Percentiles rank a stretch among this genome's conserved stretches.
Evolutionary conservation across 148 eudicot species (phyloP).

Genomic region (Oxyria digyna): DNA sequence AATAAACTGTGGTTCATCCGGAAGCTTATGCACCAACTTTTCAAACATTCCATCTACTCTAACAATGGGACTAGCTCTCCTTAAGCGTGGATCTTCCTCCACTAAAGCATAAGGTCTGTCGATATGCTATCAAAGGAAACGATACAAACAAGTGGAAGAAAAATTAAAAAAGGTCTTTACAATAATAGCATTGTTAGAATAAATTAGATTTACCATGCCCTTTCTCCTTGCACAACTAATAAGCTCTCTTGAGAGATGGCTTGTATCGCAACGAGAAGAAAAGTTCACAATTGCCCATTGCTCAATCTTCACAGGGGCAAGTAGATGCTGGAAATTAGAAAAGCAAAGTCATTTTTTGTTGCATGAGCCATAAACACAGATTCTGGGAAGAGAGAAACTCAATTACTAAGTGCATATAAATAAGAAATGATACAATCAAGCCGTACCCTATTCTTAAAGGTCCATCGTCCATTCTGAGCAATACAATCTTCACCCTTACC

Average conservation of each 20-base stretch:
- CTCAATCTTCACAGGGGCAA: slow-evolving; percentile 42
- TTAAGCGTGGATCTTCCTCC: slow-evolving; percentile 57
- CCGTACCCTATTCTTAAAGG: slow-evolving; percentile 59
- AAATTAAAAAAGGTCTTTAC: slow-evolving; percentile 1
- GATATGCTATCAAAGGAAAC: slow-evolving; percentile 31
- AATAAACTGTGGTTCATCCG: slow-evolving; percentile 70
- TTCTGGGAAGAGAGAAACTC: not conserved
- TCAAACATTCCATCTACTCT: slow-evolving; percentile 84
- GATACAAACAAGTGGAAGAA: slow-evolving; percentile 7
- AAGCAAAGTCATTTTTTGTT: slow-evolving; percentile 6
- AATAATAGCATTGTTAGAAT: not conserved
- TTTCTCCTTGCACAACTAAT: slow-evolving; percentile 51
- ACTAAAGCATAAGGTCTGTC: slow-evolving; percentile 55
- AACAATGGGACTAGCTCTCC: slow-evolving; percentile 37
- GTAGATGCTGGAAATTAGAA: slow-evolving; percentile 39
- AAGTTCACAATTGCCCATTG: slow-evolving; percentile 91
- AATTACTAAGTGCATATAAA: not conserved
- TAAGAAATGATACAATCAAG: slow-evolving; percentile 6
- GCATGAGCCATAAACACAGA: not conserved
- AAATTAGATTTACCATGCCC: slow-evolving; percentile 59
- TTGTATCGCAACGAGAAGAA: slow-evolving; percentile 69
- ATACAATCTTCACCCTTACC: slow-evolving; percentile 58
- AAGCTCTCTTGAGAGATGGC: slow-evolving; percentile 52
- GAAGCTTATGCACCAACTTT: slow-evolving; percentile 50
- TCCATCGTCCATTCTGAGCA: slow-evolving; percentile 73